These are phyloP conservation scores for Sclerotinia minor DNA, from an alignment of 2,329 filamentous ascomycete genomes.

Conservation along the genomic window DNA sequence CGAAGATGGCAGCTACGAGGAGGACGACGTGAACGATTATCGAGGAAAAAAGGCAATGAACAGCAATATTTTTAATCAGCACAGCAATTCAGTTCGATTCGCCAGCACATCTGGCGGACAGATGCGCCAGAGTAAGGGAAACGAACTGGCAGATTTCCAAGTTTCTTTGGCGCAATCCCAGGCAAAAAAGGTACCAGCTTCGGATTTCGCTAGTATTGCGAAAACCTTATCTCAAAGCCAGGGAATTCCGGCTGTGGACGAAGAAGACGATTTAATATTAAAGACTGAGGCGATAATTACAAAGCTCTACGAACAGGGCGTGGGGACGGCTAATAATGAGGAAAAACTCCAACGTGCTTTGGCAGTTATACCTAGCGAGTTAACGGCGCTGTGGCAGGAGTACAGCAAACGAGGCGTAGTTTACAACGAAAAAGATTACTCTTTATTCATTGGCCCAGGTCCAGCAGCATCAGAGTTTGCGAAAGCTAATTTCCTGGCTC, in stretches of 20 bases:
- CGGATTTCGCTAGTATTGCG: conserved; percentile 64
- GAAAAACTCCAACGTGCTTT: conserved; percentile 58
- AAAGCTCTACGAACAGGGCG: conserved; percentile 62
- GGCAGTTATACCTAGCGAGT: conserved; percentile 52
- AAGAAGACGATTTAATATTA: conserved; percentile 71
- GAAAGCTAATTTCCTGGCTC: conserved; percentile 78
- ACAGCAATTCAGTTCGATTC: conserved; percentile 52
- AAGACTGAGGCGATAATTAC: conserved; percentile 71
- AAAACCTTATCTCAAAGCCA: conserved; percentile 64
- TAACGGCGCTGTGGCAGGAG: conserved; percentile 58
- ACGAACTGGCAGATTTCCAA: conserved; percentile 25
- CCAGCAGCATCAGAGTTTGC: conserved; percentile 62
- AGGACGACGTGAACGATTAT: conserved; percentile 38
- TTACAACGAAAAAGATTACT: conserved; percentile 53
- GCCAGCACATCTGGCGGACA: conserved; percentile 26
- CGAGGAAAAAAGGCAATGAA: conserved; percentile 35
- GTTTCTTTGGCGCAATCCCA: conserved; percentile 29
- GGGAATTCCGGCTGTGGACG: conserved; percentile 61
- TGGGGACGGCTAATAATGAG: conserved; percentile 56
- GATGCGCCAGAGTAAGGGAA: conserved; percentile 30
- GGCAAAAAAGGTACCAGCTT: conserved; percentile 27
- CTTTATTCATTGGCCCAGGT: conserved; percentile 65
- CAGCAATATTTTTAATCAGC: conserved; percentile 39
- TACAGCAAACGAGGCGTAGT: conserved; percentile 50
- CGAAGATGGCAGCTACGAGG: conserved; percentile 45